Base-by-base conservation (phyloP, 768 basidiomycete genomes). In the Lactarius deliciosus region DNA sequence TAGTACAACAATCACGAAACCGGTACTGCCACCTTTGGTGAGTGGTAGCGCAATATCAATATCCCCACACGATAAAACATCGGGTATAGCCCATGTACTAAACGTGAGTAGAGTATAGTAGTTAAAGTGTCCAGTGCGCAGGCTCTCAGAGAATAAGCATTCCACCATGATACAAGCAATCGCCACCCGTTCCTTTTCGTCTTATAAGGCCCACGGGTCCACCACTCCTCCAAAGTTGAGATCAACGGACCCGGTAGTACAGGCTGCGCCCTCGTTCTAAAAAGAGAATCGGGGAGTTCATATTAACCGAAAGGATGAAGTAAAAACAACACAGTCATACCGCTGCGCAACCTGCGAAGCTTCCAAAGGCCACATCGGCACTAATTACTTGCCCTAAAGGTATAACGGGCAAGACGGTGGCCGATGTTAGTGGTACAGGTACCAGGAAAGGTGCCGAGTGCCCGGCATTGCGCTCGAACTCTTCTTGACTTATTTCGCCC, bases 291-390 rank as follows among this genome's bases (percentile, higher is more conserved):
- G 18, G 16, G 2, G 8, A 13, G 1, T 55, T 61, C 30, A 41
- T 11, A 41, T 25, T 25, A 62, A 57, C 20, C 36, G 11, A 36
- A 38, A 38, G 13, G 36, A 5, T 38, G 40, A 55, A 60, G 20
- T 10, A 5, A 57, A 30, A 25, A 18, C 7, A 34, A 36, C 30
- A 5, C 13, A 18, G 55, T 22, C 57, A 30, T 45, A 67, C 66
- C 20, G 66, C 7, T 6, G 57, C 66, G 50, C 66, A 67, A 20
- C 66, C 66, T 13, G 62, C 66, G 20, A 67, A 67, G 50, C 66
- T 40, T 30, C 62, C 66, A 0, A 30, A 36, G 18, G 57, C 18
- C 61, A 22, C 30, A 22, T 56, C 34, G 3, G 50, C 32, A 40
- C 20, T 36, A 28, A 55, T 60, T 18, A 67, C 66, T 11, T 38